These are phyloP conservation scores for Prunus persica DNA, from an alignment of 306 rosid genomes.

Conservation along the genomic window Prunus_persica_NCBIv2 NC_034010.1:27086501-27087000, in stretches of 20 bases:
- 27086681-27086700: background rate
- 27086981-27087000: conserved; percentile 20
- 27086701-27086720: background rate
- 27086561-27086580: background rate
- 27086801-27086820: conserved; percentile 58
- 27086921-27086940: conserved; percentile 54
- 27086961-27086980: conserved; percentile 63
- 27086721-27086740: background rate
- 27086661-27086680: background rate
- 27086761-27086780: background rate
- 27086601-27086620: background rate
- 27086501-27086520: background rate
- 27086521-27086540: background rate
- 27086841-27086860: conserved; percentile 65
- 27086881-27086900: conserved; percentile 65
- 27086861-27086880: conserved; percentile 82
- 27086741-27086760: background rate
- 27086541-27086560: background rate
- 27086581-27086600: background rate
- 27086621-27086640: background rate
- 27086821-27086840: conserved; percentile 53
- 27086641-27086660: background rate
- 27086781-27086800: background rate
- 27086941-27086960: conserved; percentile 70
- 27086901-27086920: conserved; percentile 58